These are phyloP conservation scores for Fusarium sulawesiense DNA, from an alignment of 2,329 filamentous ascomycete species.

Conservation along the genomic window DNA sequence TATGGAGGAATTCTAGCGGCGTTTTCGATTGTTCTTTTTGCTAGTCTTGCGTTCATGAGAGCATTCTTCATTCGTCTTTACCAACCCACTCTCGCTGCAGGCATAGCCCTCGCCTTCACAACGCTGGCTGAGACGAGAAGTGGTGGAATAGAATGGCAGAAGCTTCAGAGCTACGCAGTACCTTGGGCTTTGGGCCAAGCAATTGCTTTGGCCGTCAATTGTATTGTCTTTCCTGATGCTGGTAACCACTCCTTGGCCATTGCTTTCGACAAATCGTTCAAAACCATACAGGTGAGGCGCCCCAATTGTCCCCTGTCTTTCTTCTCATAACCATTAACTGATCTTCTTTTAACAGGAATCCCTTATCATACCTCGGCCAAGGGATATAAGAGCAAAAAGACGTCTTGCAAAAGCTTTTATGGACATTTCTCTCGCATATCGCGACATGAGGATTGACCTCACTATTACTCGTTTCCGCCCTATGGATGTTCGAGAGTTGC, in stretches of 20 bases:
- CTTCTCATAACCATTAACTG: not conserved
- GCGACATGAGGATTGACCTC: conserved; percentile 68
- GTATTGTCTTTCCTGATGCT: conserved; percentile 64
- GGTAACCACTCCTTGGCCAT: conserved; percentile 64
- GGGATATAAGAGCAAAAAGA: conserved; percentile 52
- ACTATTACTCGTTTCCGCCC: conserved; percentile 65
- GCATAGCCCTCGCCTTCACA: conserved; percentile 66
- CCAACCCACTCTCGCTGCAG: conserved; percentile 65
- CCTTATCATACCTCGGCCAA: conserved; percentile 47
- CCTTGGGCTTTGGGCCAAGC: conserved; percentile 68
- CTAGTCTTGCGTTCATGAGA: conserved; percentile 62
- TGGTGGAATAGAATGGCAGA: conserved; percentile 59
- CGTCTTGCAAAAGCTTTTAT: conserved; percentile 64
- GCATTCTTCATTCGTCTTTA: conserved; percentile 68
- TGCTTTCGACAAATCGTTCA: conserved; percentile 60
- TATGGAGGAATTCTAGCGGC: conserved; percentile 66
- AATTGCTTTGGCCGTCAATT: conserved; percentile 62
- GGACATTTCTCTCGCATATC: conserved; percentile 65
- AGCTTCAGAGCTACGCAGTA: conserved; percentile 63
- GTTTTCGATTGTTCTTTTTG: conserved; percentile 67
- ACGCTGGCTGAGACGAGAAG: conserved; percentile 62
- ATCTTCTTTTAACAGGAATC: conserved; percentile 45
- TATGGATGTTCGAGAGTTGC: conserved; percentile 60
- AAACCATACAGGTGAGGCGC: conserved; percentile 56
- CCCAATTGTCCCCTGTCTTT: not conserved